phyloP scores from a whole-genome alignment of 805 yeast species.

The Suhomyces xylopsoci region DNA sequence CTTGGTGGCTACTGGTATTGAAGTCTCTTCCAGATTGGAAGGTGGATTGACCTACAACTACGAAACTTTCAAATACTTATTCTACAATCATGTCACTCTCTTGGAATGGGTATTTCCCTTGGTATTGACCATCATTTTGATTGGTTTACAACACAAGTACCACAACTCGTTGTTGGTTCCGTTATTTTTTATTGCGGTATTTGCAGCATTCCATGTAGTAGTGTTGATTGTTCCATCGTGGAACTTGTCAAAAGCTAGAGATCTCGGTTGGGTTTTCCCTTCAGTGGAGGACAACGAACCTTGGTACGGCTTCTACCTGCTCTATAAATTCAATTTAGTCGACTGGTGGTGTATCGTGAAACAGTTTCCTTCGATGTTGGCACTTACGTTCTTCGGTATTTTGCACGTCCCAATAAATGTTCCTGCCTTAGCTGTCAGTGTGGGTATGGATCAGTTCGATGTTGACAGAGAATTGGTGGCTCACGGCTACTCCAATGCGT shows the following conservation, averaged over 20 bases:
- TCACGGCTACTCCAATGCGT: constrained; percentile 85
- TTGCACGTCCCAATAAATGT: constrained; percentile 97
- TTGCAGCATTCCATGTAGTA: constrained; percentile 64
- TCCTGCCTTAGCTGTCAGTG: constrained; percentile 91
- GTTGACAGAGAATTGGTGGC: constrained; percentile 93
- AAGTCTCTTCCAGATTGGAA: constrained; percentile 80
- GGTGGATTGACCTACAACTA: constrained; percentile 66
- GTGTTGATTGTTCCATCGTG: constrained; percentile 65
- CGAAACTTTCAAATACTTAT: constrained; percentile 50
- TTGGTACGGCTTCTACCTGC: constrained; percentile 85
- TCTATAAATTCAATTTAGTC: constrained; percentile 68
- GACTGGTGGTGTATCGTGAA: constrained; percentile 66
- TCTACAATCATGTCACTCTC: constrained; percentile 36
- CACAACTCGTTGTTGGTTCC: constrained; percentile 78
- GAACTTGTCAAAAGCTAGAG: constrained; percentile 59
- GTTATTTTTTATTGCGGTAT: constrained; percentile 68
- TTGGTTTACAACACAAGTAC: constrained; percentile 53
- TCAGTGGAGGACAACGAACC: constrained; percentile 64
- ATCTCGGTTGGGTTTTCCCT: constrained; percentile 80
- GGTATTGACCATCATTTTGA: constrained; percentile 54
- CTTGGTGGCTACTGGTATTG: constrained; percentile 83
- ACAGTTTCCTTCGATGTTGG: constrained; percentile 90
- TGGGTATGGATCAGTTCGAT: constrained; percentile 80
- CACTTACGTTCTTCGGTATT: constrained; percentile 92
- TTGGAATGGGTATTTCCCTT: constrained; percentile 68